Evolutionary conservation across 1,284 basidiomycete species (phyloP), one percentile per base, ranked within the genome.

Genomic region (Ceratobasidium sp.): DNA sequence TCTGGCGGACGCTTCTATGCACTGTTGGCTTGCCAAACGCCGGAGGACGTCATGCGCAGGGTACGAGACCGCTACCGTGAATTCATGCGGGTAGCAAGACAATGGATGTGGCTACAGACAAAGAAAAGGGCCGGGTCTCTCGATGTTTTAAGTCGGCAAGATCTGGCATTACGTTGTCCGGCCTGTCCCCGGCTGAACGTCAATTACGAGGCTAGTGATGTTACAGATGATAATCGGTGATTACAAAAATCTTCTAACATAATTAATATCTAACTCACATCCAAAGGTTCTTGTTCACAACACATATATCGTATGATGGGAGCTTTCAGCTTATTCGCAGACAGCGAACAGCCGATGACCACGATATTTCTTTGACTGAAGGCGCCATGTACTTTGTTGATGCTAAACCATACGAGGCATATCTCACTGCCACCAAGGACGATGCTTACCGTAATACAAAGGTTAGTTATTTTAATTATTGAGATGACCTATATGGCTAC

Each of bases 251-350:
- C 6, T 39, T 6, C 6, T 3, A 12, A n/a, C 39, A 9, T 3
- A 3, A 39, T 21, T 12, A 10, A 34, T 34, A n/a, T 30, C 23
- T 8, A 4, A 14, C 3, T 26, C 21, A 6, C 1, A 1, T 18
- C 10, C 26, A 3, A 36, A 61, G 59, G 16, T 46, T 41, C 18
- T 6, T 61, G 18, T 61, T 28, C 26, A 45, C 26, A 9, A 34
- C 26, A 14, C 39, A 61, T 16, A 1, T 61, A 8, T 39, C 26
- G 21, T 61, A 61, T 28, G 39, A 61, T 30, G 59, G 59, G 8
- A 61, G 59, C 59, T 61, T 61, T 46, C 59, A 61, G 23, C 9
- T 61, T 5, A 14, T 28, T 61, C 43, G 41, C 1, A 14, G 26
- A 14, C 26, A 61, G 16, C 2, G 36, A 14, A 23, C 36, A 12